Evolutionary conservation across 1,284 basidiomycete species (phyloP).

Genomic region (Leccinum insolens): DNA sequence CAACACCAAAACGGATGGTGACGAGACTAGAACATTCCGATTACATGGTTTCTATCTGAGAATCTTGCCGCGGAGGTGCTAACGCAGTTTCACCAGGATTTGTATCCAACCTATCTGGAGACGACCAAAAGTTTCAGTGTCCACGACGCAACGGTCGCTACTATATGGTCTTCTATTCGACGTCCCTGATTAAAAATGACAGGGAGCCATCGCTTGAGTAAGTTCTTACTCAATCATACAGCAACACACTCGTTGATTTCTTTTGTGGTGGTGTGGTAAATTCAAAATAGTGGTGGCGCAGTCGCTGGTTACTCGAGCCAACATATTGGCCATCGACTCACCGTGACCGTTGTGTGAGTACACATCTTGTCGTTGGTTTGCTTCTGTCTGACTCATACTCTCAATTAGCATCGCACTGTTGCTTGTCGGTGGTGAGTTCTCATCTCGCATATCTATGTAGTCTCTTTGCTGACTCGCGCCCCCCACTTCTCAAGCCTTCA

Average conservation of each 20-base stretch:
- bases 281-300: conserved; percentile 60
- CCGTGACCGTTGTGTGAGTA: conserved; percentile 62
- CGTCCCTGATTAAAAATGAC: conserved; percentile 20
- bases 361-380: not conserved
- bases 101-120: conserved; percentile 82
- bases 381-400: not conserved
- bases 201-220: conserved; percentile 73
- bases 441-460: not conserved
- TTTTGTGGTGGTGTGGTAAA: conserved; percentile 10
- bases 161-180: conserved; percentile 43
- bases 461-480: not conserved
- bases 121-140: conserved; percentile 58
- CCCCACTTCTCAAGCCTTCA: conserved; percentile 48
- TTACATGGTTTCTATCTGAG: too few relatives aligned
- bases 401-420: conserved; percentile 53
- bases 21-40: too few relatives aligned
- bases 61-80: not conserved
- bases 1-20: too few relatives aligned
- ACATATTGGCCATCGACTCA: conserved; percentile 80
- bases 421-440: conserved; percentile 44
- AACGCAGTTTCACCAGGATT: conserved; percentile 45
- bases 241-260: not conserved
- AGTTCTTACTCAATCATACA: not conserved
- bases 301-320: conserved; percentile 71
- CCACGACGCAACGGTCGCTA: conserved; percentile 77